Conservation (phyloP, 306 rosid genomes). For the Dalbergia cochinchinensis region DNA sequence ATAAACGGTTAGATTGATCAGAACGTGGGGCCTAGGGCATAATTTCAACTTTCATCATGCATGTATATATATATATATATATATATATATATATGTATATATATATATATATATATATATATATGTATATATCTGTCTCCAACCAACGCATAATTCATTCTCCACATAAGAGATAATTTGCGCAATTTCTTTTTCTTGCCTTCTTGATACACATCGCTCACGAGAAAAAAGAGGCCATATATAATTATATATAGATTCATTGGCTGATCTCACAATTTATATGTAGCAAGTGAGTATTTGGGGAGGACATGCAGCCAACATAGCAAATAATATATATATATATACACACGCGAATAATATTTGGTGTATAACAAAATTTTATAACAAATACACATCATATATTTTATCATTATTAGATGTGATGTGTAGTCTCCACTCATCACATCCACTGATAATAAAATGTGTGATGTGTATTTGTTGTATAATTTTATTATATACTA, state of each 20-base stretch:
- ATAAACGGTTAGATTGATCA: constrained; percentile 39
- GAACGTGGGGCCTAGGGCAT: constrained; percentile 43
- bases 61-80: neutral
- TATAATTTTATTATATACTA: too few species aligned
- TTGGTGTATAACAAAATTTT: too few species aligned
- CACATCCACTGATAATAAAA: too few species aligned
- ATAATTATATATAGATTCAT: neutral
- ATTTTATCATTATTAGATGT: too few species aligned
- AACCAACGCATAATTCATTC: constrained; percentile 34
- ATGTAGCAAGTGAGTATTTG: neutral
- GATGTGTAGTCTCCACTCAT: too few species aligned
- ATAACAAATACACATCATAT: too few species aligned
- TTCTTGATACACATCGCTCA: neutral
- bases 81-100: too few species aligned
- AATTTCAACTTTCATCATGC: constrained; percentile 40
- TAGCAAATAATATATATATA: neutral
- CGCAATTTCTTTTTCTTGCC: neutral
- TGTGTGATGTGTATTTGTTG: too few species aligned
- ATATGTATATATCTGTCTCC: neutral
- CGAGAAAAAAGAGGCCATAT: neutral
- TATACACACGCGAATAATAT: too few species aligned
- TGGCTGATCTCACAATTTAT: neutral
- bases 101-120: too few species aligned
- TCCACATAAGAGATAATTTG: constrained; percentile 19
- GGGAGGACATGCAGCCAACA: neutral